These are phyloP conservation scores for Neonectria hederae DNA, from an alignment of 2,329 filamentous ascomycete genomes.

Conservation along the genomic window DNA sequence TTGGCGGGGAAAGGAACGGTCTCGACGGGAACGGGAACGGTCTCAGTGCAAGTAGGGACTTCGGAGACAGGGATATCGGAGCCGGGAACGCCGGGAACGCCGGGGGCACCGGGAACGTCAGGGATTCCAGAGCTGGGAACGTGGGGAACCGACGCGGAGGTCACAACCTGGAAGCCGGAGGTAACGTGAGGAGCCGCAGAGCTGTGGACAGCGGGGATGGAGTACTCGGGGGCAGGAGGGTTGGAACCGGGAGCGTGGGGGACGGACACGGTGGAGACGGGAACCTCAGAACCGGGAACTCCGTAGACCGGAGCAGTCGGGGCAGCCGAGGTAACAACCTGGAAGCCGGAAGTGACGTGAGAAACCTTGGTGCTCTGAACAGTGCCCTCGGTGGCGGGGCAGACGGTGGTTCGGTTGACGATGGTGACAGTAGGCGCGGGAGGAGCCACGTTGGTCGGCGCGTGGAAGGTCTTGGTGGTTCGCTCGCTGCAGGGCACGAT, in stretches of 20 bases:
- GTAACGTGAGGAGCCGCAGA: slow-evolving; percentile 3
- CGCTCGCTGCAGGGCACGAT: slow-evolving; percentile 39
- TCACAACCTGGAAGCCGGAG: slow-evolving; percentile 5
- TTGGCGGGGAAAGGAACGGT: slow-evolving; percentile 24
- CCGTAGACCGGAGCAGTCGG: too few relatives aligned
- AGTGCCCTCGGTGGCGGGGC: slow-evolving; percentile 23
- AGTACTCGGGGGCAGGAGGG: background rate
- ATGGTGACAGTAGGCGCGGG: slow-evolving; percentile 36
- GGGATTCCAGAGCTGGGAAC: too few relatives aligned
- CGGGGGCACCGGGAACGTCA: background rate
- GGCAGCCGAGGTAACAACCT: background rate
- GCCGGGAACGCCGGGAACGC: too few relatives aligned
- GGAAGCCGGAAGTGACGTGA: slow-evolving; percentile 8
- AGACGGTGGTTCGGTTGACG: slow-evolving; percentile 33
- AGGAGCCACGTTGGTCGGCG: slow-evolving; percentile 30
- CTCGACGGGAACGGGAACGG: slow-evolving; percentile 15
- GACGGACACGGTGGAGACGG: background rate
- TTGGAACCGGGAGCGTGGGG: background rate
- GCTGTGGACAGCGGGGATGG: slow-evolving; percentile 8
- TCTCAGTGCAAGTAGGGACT: slow-evolving; percentile 10
- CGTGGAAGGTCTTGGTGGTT: slow-evolving; percentile 39
- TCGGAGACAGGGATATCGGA: background rate
- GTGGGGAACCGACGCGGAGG: background rate
- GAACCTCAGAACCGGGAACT: background rate
- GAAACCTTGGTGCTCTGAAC: slow-evolving; percentile 18